These are phyloP conservation scores for Aspergillus intermedius DNA, from an alignment of 2,329 filamentous ascomycete genomes.

Conservation along the genomic window DNA sequence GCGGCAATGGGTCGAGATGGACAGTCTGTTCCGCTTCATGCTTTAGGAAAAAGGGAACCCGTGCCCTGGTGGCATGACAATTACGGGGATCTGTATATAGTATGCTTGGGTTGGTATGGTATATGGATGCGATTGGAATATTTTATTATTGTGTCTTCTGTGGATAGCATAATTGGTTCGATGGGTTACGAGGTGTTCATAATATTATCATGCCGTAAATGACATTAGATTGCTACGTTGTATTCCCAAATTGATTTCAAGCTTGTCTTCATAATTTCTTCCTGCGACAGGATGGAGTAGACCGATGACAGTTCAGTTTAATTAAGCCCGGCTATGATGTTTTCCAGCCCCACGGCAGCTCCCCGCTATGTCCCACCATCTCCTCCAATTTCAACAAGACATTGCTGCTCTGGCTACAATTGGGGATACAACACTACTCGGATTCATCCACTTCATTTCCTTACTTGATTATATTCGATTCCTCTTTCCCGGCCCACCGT, in stretches of 20 bases:
- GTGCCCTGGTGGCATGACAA: constrained; percentile 15
- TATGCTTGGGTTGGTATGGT: background rate
- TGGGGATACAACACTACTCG: background rate
- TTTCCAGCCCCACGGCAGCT: constrained; percentile 1
- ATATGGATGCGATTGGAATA: background rate
- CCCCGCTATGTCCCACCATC: background rate
- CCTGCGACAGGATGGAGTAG: no score
- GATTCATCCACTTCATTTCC: background rate
- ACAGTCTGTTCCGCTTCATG: constrained; percentile 63
- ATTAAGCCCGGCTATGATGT: background rate
- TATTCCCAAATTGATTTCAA: background rate
- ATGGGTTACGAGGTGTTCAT: background rate
- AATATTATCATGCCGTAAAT: background rate
- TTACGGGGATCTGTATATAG: constrained; percentile 18
- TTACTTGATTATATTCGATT: background rate
- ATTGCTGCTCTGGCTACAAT: background rate
- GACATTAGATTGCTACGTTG: background rate
- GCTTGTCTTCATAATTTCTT: no score
- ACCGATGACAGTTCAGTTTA: no score
- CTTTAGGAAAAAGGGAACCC: constrained; percentile 36
- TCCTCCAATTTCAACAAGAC: background rate
- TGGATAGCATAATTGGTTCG: constrained; percentile 7
- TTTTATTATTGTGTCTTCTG: constrained; percentile 5
- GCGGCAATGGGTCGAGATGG: constrained; percentile 90
- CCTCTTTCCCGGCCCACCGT: constrained; percentile 17